phyloP scores from a whole-genome alignment of 2,329 filamentous ascomycete genomes.

The Fusarium setosum region DNA sequence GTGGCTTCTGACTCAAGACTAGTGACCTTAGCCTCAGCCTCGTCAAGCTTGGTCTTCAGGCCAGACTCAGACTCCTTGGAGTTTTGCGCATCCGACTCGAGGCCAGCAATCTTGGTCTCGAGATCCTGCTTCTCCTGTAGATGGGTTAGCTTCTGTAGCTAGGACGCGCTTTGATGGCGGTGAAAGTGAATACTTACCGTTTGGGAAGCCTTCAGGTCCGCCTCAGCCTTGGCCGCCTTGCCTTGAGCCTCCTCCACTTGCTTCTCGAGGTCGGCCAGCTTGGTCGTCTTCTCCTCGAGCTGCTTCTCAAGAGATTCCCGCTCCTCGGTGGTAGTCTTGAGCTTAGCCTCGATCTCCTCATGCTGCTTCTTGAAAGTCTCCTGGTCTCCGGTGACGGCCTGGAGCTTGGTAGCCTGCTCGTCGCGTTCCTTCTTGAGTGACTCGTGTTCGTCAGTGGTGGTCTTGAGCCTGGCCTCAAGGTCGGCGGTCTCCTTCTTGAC shows the following conservation, averaged over 20 bases:
- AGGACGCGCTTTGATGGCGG: too few species aligned
- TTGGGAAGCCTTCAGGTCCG: conserved; percentile 49
- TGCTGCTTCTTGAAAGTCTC: conserved; percentile 33
- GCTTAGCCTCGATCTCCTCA: conserved; percentile 38
- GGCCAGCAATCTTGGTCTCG: conserved; percentile 29
- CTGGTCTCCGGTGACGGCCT: conserved; percentile 26
- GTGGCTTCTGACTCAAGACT: conserved; percentile 24
- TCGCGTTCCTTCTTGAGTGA: conserved; percentile 37
- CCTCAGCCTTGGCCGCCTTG: conserved; percentile 51
- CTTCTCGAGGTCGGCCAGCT: conserved; percentile 46
- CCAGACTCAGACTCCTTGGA: conserved; percentile 34
- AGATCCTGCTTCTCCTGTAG: conserved; percentile 39
- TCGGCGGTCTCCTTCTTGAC: conserved; percentile 27
- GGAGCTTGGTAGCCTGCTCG: conserved; percentile 35
- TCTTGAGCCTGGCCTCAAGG: conserved; percentile 43
- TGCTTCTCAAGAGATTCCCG: conserved; percentile 44
- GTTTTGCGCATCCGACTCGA: conserved; percentile 30
- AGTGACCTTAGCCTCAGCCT: conserved; percentile 24
- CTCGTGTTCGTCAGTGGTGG: conserved; percentile 34
- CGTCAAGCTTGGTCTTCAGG: conserved; percentile 36
- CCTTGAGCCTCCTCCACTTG: conserved; percentile 49
- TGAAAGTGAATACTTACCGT: conserved; percentile 40
- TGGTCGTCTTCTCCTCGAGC: conserved; percentile 45
- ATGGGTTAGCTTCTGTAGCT: conserved; percentile 14
- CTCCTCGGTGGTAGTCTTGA: conserved; percentile 43